These are phyloP conservation scores for Athelia psychrophila DNA, from an alignment of 1,284 basidiomycete genomes.

Conservation along the genomic window DNA sequence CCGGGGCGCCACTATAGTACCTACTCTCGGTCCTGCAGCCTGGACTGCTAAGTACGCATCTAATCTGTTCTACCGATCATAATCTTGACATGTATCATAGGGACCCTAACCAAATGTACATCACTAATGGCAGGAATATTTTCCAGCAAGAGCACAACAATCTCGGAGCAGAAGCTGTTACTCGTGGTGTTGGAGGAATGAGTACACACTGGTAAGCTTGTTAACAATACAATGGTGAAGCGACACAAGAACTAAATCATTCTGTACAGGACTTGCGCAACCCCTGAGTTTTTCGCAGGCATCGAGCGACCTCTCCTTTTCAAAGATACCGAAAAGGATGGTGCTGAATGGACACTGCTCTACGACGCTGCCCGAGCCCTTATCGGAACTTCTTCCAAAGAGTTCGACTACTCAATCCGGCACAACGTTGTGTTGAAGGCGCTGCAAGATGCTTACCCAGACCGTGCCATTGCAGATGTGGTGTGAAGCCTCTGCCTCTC, in stretches of 20 bases:
- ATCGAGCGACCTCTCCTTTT: too few relatives aligned
- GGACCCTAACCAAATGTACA: too few relatives aligned
- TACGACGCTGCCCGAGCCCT: conserved; percentile 19
- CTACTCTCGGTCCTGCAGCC: too few relatives aligned
- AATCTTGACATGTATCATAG: too few relatives aligned
- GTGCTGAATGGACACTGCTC: conserved; percentile 6
- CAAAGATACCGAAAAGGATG: too few relatives aligned
- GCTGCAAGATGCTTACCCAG: conserved; percentile 13
- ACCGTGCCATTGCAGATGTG: conserved; percentile 9
- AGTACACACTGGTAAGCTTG: conserved; percentile 21
- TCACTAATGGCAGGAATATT: too few relatives aligned
- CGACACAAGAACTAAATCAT: neutral
- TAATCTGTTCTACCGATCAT: too few relatives aligned
- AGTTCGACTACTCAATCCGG: conserved; percentile 25
- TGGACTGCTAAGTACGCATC: too few relatives aligned
- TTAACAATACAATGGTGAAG: neutral
- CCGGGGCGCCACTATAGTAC: too few relatives aligned
- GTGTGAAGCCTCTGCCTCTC: conserved; percentile 21
- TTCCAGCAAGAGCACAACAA: too few relatives aligned
- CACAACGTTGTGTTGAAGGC: conserved; percentile 23
- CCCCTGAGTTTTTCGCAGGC: conserved; percentile 15
- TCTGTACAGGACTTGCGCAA: conserved; percentile 22
- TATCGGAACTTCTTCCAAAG: conserved; percentile 18
- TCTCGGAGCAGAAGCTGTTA: conserved; percentile 17
- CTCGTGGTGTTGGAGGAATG: conserved; percentile 31